Percentiles rank a stretch among this genome's conserved stretches.
Evolutionary conservation across 495 filamentous ascomycete genomes (phyloP).

Genomic region (Aspergillus nanangensis): DNA sequence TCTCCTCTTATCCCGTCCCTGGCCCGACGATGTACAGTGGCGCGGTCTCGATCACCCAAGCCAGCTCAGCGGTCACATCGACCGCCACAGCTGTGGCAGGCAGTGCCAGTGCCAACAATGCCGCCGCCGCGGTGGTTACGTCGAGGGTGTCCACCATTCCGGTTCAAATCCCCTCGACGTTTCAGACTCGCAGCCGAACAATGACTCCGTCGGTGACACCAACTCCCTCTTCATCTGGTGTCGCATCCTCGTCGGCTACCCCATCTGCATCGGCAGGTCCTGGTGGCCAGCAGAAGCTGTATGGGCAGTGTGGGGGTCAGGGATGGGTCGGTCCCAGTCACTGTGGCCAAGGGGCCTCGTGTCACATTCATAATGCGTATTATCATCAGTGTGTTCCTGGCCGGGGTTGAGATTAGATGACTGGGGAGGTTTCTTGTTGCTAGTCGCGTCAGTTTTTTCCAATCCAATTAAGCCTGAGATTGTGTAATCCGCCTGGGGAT

Average conservation of each 20-base stretch:
- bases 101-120: constrained; percentile 1
- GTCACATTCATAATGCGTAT: neutral
- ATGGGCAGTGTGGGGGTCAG: neutral
- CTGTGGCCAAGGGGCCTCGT: neutral
- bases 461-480: too few species aligned
- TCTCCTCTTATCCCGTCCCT: constrained; percentile 41
- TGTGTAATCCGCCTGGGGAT: too few species aligned
- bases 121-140: neutral
- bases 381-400: neutral
- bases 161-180: neutral
- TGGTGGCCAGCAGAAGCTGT: neutral
- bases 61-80: constrained; percentile 18
- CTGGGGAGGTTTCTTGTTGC: too few species aligned
- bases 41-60: constrained; percentile 12
- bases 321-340: neutral
- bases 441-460: too few species aligned
- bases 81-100: constrained; percentile 13
- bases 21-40: constrained; percentile 35
- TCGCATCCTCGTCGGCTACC: constrained; percentile 3
- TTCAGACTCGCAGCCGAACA: too few species aligned
- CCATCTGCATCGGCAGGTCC: neutral
- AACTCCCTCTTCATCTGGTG: neutral
- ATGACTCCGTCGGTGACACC: neutral
- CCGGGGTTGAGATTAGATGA: too few species aligned
- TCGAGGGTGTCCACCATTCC: neutral